Conservation (phyloP, 768 basidiomycete genomes). For the Cyclocybe aegerita region DNA sequence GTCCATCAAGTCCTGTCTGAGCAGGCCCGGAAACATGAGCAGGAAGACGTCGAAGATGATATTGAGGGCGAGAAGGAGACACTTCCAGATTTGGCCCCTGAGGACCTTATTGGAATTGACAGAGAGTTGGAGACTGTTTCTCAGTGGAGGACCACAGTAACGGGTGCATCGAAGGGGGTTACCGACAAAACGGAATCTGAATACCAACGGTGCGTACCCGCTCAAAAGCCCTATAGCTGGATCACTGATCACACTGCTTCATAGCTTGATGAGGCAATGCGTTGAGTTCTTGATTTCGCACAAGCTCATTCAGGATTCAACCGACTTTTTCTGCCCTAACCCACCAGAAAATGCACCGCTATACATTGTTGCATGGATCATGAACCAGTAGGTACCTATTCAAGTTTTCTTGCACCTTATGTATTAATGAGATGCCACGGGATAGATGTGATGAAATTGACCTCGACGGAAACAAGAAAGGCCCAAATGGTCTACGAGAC, state of each 20-base stretch:
- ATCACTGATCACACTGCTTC: too few relatives aligned
- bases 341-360: not conserved
- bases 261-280: conserved; percentile 6
- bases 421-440: conserved; percentile 2
- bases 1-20: too few relatives aligned
- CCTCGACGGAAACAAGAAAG: conserved; percentile 21
- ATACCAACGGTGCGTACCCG: not conserved
- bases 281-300: conserved; percentile 1
- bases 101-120: too few relatives aligned
- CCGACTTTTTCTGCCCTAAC: conserved; percentile 9
- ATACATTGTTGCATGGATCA: too few relatives aligned
- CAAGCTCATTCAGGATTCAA: not conserved
- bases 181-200: conserved; percentile 5
- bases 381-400: conserved; percentile 9
- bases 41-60: too few relatives aligned
- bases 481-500: conserved; percentile 34
- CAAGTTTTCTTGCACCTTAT: conserved; percentile 9
- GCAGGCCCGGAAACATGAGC: too few relatives aligned
- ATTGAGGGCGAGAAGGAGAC: too few relatives aligned
- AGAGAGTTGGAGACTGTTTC: too few relatives aligned
- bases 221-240: conserved; percentile 23
- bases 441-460: too few relatives aligned
- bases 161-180: conserved; percentile 1
- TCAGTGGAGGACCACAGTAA: not conserved
- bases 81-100: too few relatives aligned